Evolutionary conservation across 805 yeast species (phyloP), one percentile per base, ranked within the genome.

Genomic region (Naumovozyma baii): DNA sequence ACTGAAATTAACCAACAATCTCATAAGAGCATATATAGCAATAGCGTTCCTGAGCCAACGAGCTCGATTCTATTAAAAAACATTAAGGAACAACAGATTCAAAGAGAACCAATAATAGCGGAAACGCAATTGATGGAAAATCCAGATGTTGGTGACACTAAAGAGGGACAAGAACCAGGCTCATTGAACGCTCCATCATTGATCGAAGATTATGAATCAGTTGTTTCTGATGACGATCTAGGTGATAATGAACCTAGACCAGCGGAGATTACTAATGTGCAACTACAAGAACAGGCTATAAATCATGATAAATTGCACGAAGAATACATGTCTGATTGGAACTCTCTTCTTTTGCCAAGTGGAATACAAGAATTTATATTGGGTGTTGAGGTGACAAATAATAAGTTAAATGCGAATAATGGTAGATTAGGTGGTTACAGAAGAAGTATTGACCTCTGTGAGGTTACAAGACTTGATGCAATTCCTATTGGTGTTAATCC

Each of bases 341-440:
- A 50, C 18, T 38, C 56, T 13, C 33, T 60, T 10, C 20, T 42
- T 4, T 42, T 60, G 20, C 63, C 64, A 13, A 50, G 55, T 38
- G 64, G 64, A 39, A 54, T 60, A 12, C 61, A 60, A 39, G 62
- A 60, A 38, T 52, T 52, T 26, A 52, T 60, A n/a, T 49, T 60
- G 54, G 55, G 61, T 13, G 50, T 46, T 17, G 51, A 54, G 25
- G 25, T 59, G 15, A 48, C 47, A 34, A 47, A 45, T 12, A 55
- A 51, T 34, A 44, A 45, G 10, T 31, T 57, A 16, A 46, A 47
- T 31, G 40, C 48, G 2, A 42, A 43, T 14, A 45, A 52, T 41
- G 55, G 55, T 12, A 50, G 46, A 37, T 30, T 54, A 25, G 59
- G 60, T 22, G 58, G 59, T 12, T 55, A 50, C 35, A 50, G 59